Evolutionary conservation across 192 early-diverging fungal species (phyloP).

Genomic region (Linnemannia zychae): DNA sequence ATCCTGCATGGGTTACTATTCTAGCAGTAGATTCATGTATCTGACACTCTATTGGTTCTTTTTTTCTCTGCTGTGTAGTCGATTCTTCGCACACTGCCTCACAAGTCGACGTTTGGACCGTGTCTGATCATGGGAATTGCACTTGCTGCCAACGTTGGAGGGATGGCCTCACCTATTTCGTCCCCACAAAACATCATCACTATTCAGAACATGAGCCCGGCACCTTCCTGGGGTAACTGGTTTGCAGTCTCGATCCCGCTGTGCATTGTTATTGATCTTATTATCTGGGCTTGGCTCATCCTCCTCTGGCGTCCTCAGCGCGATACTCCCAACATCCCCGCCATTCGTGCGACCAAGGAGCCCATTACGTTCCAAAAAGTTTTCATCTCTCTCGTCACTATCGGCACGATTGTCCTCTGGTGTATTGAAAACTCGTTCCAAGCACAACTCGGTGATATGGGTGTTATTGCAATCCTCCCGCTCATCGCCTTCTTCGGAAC

Average conservation of each 20-base stretch:
- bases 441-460: conserved; percentile 76
- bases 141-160: conserved; percentile 78
- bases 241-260: conserved; percentile 78
- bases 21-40: neutral
- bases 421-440: conserved; percentile 74
- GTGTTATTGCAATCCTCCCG: conserved; percentile 78
- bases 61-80: conserved; percentile 52
- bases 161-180: conserved; percentile 85
- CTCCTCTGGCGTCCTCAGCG: conserved; percentile 73
- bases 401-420: conserved; percentile 79
- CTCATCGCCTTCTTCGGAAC: conserved; percentile 81
- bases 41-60: neutral
- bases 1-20: neutral
- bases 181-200: conserved; percentile 84
- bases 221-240: conserved; percentile 78
- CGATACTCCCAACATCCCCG: conserved; percentile 60
- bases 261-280: conserved; percentile 70
- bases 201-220: conserved; percentile 79
- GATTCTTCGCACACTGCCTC: conserved; percentile 78
- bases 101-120: conserved; percentile 68
- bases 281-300: conserved; percentile 74
- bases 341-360: conserved; percentile 59
- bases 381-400: conserved; percentile 69
- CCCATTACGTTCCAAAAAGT: conserved; percentile 62
- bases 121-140: conserved; percentile 83